phyloP scores from a whole-genome alignment of 192 early-diverging fungal genomes.

The Backusella liffmaniae region DNA sequence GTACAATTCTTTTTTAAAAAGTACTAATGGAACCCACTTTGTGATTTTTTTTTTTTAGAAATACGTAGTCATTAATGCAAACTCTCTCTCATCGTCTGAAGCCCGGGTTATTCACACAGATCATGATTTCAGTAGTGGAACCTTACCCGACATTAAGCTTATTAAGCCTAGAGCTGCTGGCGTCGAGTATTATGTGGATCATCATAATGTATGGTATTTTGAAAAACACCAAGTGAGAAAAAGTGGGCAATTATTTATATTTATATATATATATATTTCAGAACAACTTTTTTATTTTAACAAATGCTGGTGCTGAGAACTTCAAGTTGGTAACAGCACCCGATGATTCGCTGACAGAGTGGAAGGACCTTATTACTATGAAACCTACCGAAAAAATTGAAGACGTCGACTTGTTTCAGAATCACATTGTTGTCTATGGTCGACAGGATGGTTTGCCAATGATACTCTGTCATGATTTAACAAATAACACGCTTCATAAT shows the following conservation, averaged over 20 bases:
- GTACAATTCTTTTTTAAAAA: not conserved
- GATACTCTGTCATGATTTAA: slow-evolving; percentile 50
- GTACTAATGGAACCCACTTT: not conserved
- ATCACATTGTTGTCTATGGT: slow-evolving; percentile 48
- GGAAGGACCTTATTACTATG: slow-evolving; percentile 60
- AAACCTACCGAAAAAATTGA: slow-evolving; percentile 65
- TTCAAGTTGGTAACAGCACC: slow-evolving; percentile 61
- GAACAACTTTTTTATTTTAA: slow-evolving; percentile 52
- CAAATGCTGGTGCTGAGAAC: slow-evolving; percentile 51
- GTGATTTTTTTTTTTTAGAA: too few species aligned
- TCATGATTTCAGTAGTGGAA: slow-evolving; percentile 37
- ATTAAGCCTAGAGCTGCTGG: slow-evolving; percentile 55
- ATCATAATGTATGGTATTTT: slow-evolving; percentile 53
- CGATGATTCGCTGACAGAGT: slow-evolving; percentile 40
- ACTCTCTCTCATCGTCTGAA: slow-evolving; percentile 71
- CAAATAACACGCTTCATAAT: slow-evolving; percentile 34
- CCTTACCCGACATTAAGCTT: slow-evolving; percentile 38
- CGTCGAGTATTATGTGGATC: slow-evolving; percentile 77
- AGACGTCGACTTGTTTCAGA: slow-evolving; percentile 73
- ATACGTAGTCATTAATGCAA: slow-evolving; percentile 68
- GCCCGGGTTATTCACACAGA: slow-evolving; percentile 53
- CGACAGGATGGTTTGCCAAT: slow-evolving; percentile 53
- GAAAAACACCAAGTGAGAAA: not conserved
- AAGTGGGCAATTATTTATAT: not conserved
- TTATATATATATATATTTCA: not conserved